phyloP scores from a whole-genome alignment of 169 alveolate genomes.

The Besnoitia besnoiti region DNA sequence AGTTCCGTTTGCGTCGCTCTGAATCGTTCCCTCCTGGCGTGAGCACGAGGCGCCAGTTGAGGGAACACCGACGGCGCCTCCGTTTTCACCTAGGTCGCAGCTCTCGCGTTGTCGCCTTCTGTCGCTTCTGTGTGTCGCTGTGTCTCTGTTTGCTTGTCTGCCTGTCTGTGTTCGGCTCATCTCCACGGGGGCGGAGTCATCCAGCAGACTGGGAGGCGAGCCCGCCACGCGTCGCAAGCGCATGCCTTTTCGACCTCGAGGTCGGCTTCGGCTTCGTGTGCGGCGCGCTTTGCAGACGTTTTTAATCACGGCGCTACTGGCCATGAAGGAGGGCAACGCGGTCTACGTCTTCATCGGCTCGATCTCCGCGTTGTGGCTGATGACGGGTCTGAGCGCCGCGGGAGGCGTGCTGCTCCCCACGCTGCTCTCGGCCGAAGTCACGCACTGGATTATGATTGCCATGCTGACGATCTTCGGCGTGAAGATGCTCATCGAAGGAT shows the following conservation, averaged over 20 bases:
- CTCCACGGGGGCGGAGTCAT: no score
- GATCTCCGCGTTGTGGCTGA: slow-evolving; percentile 73
- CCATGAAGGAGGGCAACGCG: slow-evolving; percentile 67
- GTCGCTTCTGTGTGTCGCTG: no score
- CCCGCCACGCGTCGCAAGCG: no score
- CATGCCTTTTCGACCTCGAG: neutral
- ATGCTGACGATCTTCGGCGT: slow-evolving; percentile 50
- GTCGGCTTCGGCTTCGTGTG: neutral
- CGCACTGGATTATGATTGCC: neutral
- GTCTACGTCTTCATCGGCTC: slow-evolving; percentile 74
- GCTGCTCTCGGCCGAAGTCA: slow-evolving; percentile 30
- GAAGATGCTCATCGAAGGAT: slow-evolving; percentile 39
- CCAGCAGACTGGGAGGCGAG: no score
- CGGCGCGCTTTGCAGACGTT: slow-evolving; percentile 63
- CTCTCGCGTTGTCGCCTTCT: no score
- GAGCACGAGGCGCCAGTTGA: no score
- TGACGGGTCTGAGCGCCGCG: slow-evolving; percentile 70
- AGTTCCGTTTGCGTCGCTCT: no score
- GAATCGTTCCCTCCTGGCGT: no score
- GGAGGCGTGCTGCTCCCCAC: slow-evolving; percentile 49
- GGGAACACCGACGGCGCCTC: no score
- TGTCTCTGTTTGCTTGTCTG: no score
- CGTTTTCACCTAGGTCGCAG: no score
- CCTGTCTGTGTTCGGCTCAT: no score
- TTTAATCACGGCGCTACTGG: slow-evolving; percentile 74